Evolutionary conservation across 2,329 filamentous ascomycete species (phyloP).

Genomic region (Colletotrichum spaethianum): DNA sequence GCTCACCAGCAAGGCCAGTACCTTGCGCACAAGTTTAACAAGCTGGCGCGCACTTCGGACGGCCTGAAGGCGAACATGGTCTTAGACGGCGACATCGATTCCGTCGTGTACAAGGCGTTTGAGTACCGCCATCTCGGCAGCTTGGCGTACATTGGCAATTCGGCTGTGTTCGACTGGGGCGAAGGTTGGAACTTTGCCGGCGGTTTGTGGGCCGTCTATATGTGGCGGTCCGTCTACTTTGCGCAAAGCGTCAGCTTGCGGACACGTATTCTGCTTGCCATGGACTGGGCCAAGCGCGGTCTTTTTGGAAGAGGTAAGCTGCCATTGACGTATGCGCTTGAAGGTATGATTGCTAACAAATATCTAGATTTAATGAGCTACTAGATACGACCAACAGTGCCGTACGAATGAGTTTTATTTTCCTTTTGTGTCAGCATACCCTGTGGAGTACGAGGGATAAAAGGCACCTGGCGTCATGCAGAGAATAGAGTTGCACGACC

Average conservation of each 20-base stretch:
- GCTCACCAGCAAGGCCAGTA: constrained; percentile 97
- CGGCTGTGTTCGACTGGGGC: constrained; percentile 91
- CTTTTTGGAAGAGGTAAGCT: constrained; percentile 93
- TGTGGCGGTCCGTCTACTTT: constrained; percentile 97
- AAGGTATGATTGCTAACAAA: constrained; percentile 14
- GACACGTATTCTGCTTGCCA: constrained; percentile 89
- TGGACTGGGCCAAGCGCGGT: constrained; percentile 99
- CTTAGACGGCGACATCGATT: constrained; percentile 90
- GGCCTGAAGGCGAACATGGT: constrained; percentile 86
- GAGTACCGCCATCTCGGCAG: constrained; percentile 94
- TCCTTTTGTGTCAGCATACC: constrained; percentile 25
- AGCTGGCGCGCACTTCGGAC: constrained; percentile 82
- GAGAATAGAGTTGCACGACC: neutral
- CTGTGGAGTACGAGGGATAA: constrained; percentile 25
- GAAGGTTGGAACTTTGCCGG: constrained; percentile 84
- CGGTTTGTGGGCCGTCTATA: constrained; percentile 92
- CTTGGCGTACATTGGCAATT: constrained; percentile 95
- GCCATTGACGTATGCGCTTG: neutral
- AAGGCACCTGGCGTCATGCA: neutral
- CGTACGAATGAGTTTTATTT: constrained; percentile 5
- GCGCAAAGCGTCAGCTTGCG: constrained; percentile 95
- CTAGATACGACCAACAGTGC: constrained; percentile 34
- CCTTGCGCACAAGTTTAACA: constrained; percentile 93
- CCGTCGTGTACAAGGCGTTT: constrained; percentile 93
- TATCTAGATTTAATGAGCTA: constrained; percentile 54